Percentiles rank a stretch among this genome's conserved stretches.
Conservation (phyloP, 805 yeast genomes). For the Cyberlindnera meyerae region DNA sequence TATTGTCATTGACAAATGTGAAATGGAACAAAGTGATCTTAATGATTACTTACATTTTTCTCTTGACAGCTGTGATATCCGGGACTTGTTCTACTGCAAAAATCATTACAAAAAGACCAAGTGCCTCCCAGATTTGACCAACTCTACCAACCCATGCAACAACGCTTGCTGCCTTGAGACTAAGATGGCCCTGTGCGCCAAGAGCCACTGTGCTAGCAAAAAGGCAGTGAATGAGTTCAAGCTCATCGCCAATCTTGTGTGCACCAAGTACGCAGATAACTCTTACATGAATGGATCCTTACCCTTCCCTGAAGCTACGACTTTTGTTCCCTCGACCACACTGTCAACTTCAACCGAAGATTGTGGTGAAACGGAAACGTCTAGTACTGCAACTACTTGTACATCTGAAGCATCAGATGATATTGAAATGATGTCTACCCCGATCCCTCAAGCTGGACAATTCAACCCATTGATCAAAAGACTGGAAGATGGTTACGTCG, state of each 20-base stretch:
- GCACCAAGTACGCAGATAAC: constrained; percentile 24
- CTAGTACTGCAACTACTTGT: no score
- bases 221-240: constrained; percentile 15
- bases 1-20: constrained; percentile 21
- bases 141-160: constrained; percentile 18
- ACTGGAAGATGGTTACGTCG: neutral
- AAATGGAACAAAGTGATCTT: constrained; percentile 12
- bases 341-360: no score
- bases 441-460: neutral
- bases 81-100: constrained; percentile 22
- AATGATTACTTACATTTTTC: constrained; percentile 14
- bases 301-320: constrained; percentile 10
- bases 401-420: no score
- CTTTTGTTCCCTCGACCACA: neutral
- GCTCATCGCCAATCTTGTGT: constrained; percentile 19
- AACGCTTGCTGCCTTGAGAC: constrained; percentile 25
- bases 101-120: constrained; percentile 16
- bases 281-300: constrained; percentile 13
- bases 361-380: no score
- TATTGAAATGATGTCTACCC: no score
- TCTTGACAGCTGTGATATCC: constrained; percentile 24
- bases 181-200: constrained; percentile 23
- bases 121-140: constrained; percentile 11
- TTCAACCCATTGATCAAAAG: neutral
- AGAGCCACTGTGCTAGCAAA: constrained; percentile 17